Evolutionary conservation across 768 basidiomycete species (phyloP).

Genomic region (Boletus rubroflammeus): DNA sequence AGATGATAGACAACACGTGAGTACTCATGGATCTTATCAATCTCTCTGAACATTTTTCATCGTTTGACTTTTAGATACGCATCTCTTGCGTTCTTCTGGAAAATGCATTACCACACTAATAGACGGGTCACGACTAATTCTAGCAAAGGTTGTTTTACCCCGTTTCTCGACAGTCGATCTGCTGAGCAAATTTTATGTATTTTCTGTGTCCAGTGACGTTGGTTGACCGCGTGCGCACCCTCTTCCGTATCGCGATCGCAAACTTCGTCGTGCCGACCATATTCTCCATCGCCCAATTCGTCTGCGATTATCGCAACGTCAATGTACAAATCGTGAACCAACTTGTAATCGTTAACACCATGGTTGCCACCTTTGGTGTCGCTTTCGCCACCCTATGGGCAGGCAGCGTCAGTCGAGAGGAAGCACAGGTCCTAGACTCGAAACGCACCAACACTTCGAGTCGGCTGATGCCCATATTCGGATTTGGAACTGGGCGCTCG

Average conservation of each 20-base stretch:
- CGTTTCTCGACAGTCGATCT: not conserved
- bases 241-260: slow-evolving; percentile 25
- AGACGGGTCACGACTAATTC: not conserved
- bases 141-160: not conserved
- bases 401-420: not conserved
- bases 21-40: not conserved
- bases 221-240: slow-evolving; percentile 7
- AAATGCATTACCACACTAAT: not conserved
- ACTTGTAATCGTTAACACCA: slow-evolving; percentile 2
- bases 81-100: slow-evolving; percentile 11
- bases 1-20: slow-evolving; percentile 28
- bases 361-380: slow-evolving; percentile 14
- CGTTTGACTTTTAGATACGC: slow-evolving; percentile 3
- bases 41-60: not conserved
- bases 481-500: not conserved
- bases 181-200: not conserved
- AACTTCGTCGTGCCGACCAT: slow-evolving; percentile 26
- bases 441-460: not conserved
- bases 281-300: slow-evolving; percentile 12
- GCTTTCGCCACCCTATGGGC: slow-evolving; percentile 3
- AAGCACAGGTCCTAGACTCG: not conserved
- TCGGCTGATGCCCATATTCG: not conserved
- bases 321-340: not conserved
- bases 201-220: not conserved
- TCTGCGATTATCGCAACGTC: slow-evolving; percentile 3